These are phyloP conservation scores for Acer campestre DNA, from an alignment of 345 rosid genomes.

Conservation along the genomic window DNA sequence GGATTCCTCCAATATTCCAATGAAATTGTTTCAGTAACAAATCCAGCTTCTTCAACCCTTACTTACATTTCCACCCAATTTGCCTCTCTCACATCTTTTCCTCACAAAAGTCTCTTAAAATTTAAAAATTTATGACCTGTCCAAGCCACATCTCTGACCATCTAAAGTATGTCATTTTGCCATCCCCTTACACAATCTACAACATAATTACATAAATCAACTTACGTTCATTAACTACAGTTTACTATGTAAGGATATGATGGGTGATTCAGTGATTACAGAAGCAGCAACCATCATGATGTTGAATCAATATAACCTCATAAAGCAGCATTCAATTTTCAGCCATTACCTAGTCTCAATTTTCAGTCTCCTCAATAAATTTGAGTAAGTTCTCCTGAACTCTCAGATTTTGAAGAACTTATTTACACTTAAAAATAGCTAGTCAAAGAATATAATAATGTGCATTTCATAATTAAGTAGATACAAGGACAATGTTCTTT, in stretches of 20 bases:
- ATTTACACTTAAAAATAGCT: background rate
- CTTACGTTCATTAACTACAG: background rate
- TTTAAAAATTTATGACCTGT: background rate
- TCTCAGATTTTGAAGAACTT: background rate
- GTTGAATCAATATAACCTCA: background rate
- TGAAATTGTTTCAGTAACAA: background rate
- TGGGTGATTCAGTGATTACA: background rate
- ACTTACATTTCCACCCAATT: background rate
- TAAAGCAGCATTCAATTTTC: background rate
- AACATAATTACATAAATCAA: background rate
- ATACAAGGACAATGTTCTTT: background rate
- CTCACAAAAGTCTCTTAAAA: background rate
- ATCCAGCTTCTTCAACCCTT: slow-evolving; percentile 6
- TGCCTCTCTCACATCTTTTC: background rate
- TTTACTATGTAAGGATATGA: background rate
- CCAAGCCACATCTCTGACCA: background rate
- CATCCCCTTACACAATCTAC: background rate
- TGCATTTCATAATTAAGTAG: background rate
- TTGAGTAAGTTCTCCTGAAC: background rate
- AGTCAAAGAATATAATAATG: background rate
- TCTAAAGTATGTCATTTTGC: background rate
- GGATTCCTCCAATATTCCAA: too few species aligned
- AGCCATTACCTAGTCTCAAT: background rate
- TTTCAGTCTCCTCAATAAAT: background rate
- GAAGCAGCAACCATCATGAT: background rate